Percentiles rank a stretch among this genome's conserved stretches.
Conservation (phyloP, 176 grass and related monocot species). For the Eragrostis nindensis region DNA sequence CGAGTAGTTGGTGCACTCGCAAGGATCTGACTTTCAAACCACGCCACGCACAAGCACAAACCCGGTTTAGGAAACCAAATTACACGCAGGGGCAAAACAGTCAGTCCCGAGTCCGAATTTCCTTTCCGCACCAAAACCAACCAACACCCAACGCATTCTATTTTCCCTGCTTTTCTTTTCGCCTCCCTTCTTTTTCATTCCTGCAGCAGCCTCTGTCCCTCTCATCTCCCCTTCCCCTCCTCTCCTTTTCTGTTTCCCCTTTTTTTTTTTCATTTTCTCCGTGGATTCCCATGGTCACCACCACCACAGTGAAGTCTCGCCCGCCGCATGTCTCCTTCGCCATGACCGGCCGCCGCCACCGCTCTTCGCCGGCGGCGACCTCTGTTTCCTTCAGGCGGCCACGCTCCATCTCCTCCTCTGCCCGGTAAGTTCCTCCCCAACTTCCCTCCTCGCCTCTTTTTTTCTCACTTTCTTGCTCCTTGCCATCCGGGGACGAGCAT, state of each 20-base stretch:
- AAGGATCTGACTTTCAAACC: not conserved
- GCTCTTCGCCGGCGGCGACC: constrained; percentile 20
- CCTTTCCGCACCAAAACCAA: constrained; percentile 41
- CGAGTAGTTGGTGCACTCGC: not conserved
- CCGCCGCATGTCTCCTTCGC: constrained; percentile 41
- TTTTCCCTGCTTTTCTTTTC: not conserved
- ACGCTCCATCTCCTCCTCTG: constrained; percentile 5
- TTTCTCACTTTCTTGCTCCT: constrained; percentile 1
- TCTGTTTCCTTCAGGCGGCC: constrained; percentile 6
- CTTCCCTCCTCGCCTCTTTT: constrained; percentile 15
- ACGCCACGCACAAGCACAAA: not conserved
- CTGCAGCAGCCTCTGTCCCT: constrained; percentile 9
- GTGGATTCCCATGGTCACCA: constrained; percentile 68
- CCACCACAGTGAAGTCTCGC: constrained; percentile 46
- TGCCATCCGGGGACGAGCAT: constrained; percentile 11
- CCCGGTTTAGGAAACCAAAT: not conserved
- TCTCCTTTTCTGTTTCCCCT: constrained; percentile 34
- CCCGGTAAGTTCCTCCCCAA: constrained; percentile 32
- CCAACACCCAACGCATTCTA: constrained; percentile 28
- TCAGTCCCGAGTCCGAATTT: constrained; percentile 16
- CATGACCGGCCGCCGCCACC: constrained; percentile 49
- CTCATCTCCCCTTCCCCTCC: not conserved
- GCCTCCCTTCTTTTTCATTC: not conserved
- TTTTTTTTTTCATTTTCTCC: constrained; percentile 6
- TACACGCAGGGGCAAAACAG: not conserved